Conservation (phyloP, 345 rosid species). For the Sapria himalayana region DNA sequence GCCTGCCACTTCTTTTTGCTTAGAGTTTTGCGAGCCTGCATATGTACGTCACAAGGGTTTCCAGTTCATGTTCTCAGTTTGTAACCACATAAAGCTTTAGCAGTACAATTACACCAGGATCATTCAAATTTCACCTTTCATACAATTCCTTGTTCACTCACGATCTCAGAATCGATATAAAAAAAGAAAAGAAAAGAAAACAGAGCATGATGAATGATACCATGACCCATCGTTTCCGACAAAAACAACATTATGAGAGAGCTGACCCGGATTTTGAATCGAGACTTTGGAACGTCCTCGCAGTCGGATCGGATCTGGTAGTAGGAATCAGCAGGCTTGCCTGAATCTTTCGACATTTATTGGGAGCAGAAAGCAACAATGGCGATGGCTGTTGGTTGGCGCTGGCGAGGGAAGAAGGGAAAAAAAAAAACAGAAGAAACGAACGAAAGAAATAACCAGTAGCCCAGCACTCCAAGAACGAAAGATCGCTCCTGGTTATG, state of each 20-base stretch:
- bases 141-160: slow-evolving; percentile 5
- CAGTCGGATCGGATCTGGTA: slow-evolving; percentile 87
- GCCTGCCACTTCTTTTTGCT: slow-evolving; percentile 96
- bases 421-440: too few species aligned
- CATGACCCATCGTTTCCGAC: too few species aligned
- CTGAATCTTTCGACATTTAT: slow-evolving; percentile 55
- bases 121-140: background rate
- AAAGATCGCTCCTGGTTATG: too few species aligned
- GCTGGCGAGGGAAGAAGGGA: too few species aligned
- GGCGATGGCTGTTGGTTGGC: too few species aligned
- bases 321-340: slow-evolving; percentile 70
- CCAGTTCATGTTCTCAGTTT: slow-evolving; percentile 1
- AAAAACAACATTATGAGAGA: background rate
- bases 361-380: too few species aligned
- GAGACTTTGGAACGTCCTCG: slow-evolving; percentile 71
- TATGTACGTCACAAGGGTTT: slow-evolving; percentile 6
- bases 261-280: slow-evolving; percentile 83
- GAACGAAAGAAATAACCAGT: too few species aligned
- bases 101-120: background rate
- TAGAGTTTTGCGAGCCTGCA: slow-evolving; percentile 91
- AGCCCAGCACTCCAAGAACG: too few species aligned
- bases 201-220: too few species aligned
- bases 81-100: background rate
- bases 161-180: background rate
- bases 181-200: background rate